Conservation (phyloP, 164 flowering plant species). For the Aristolochia fimbriata region DNA sequence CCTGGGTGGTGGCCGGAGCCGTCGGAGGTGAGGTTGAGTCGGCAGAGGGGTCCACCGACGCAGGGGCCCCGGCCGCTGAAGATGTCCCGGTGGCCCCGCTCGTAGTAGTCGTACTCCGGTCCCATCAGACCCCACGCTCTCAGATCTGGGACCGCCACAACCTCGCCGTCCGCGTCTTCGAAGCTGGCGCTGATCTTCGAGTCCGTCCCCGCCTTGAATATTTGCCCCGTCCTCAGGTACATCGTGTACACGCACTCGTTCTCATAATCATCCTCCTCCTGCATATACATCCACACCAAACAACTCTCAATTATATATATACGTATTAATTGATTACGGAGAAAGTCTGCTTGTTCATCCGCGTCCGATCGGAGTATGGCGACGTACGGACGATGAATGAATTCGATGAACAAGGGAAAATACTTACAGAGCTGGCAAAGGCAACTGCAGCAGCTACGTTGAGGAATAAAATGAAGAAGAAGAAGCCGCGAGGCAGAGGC, state of each 20-base stretch:
- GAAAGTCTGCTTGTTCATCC: no score
- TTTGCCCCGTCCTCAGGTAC: constrained; percentile 43
- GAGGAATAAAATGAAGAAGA: no score
- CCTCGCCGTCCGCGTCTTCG: constrained; percentile 19
- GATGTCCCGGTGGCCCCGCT: constrained; percentile 48
- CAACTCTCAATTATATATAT: no score
- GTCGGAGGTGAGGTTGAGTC: constrained; percentile 52
- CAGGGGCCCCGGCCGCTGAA: constrained; percentile 53
- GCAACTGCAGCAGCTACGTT: no score
- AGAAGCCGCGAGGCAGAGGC: no score
- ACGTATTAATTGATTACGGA: no score
- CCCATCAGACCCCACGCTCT: constrained; percentile 14
- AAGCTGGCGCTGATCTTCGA: constrained; percentile 38
- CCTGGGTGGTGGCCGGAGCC: constrained; percentile 52
- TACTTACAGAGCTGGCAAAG: no score
- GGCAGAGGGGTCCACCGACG: constrained; percentile 35
- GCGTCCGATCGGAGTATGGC: no score
- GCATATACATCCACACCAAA: no score
- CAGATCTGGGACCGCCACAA: constrained; percentile 13
- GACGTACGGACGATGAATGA: no score
- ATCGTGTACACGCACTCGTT: constrained; percentile 44
- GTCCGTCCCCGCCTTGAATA: constrained; percentile 46
- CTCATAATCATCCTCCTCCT: no score
- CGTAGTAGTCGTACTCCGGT: constrained; percentile 43
- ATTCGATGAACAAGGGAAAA: no score